Percentiles rank a stretch among this genome's conserved stretches.
These are phyloP conservation scores for Pseudodiploospora longispora DNA, from an alignment of 2,329 filamentous ascomycete species.

Conservation along the genomic window DNA sequence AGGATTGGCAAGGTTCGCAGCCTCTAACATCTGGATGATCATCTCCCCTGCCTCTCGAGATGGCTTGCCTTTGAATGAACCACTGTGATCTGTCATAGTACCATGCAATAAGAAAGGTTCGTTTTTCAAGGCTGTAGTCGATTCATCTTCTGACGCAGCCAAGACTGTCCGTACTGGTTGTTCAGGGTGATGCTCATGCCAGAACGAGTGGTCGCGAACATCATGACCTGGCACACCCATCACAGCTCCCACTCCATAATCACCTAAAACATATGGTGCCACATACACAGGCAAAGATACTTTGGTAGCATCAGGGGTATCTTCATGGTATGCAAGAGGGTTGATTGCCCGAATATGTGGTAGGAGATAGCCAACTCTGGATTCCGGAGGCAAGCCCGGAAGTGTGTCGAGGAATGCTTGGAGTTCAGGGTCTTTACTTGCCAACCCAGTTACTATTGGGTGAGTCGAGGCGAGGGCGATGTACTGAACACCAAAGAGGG, in stretches of 20 bases:
- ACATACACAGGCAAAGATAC: conserved; percentile 65
- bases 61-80: conserved; percentile 53
- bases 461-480: conserved; percentile 69
- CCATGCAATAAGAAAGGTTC: conserved; percentile 59
- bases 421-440: conserved; percentile 51
- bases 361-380: conserved; percentile 62
- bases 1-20: conserved; percentile 49
- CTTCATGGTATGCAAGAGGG: conserved; percentile 51
- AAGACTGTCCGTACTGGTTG: conserved; percentile 58
- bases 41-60: conserved; percentile 55
- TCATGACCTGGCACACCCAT: conserved; percentile 92
- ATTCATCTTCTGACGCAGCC: conserved; percentile 39
- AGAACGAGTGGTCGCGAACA: conserved; percentile 69
- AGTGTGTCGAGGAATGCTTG: conserved; percentile 61
- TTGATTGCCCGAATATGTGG: conserved; percentile 54
- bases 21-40: conserved; percentile 50
- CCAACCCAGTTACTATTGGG: conserved; percentile 55
- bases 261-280: conserved; percentile 75
- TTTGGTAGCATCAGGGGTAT: conserved; percentile 42
- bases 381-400: conserved; percentile 43
- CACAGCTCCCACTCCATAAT: conserved; percentile 80
- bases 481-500: conserved; percentile 81
- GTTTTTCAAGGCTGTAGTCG: conserved; percentile 32
- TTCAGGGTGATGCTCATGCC: conserved; percentile 58
- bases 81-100: conserved; percentile 57